These are phyloP conservation scores for Geranomyces variabilis DNA, from an alignment of 192 early-diverging fungal genomes.

Conservation along the genomic window DNA sequence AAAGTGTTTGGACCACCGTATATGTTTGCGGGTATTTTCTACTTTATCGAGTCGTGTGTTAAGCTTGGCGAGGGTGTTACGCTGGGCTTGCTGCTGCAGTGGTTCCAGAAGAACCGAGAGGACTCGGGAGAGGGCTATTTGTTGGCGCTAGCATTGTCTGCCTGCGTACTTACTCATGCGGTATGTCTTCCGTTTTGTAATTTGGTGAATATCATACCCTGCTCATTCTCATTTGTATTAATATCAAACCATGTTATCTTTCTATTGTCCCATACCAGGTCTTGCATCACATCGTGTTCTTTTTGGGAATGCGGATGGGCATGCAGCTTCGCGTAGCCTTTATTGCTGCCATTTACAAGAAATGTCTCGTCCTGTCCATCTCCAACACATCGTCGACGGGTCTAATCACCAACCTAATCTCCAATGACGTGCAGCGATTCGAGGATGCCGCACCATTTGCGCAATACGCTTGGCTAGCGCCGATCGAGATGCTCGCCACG, in stretches of 20 bases:
- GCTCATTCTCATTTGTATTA: too few relatives aligned
- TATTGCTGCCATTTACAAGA: slow-evolving; percentile 51
- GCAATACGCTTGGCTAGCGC: slow-evolving; percentile 51
- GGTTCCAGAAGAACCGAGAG: slow-evolving; percentile 47
- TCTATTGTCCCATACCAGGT: not conserved
- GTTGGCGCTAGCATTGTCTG: slow-evolving; percentile 34
- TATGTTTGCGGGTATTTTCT: slow-evolving; percentile 34
- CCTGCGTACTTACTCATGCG: slow-evolving; percentile 32
- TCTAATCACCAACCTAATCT: slow-evolving; percentile 51
- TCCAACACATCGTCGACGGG: slow-evolving; percentile 48
- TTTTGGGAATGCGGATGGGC: slow-evolving; percentile 41
- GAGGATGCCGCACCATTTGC: slow-evolving; percentile 50
- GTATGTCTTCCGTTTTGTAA: slow-evolving; percentile 27
- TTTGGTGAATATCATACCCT: slow-evolving; percentile 44
- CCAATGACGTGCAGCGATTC: slow-evolving; percentile 58
- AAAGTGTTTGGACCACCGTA: slow-evolving; percentile 40
- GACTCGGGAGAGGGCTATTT: slow-evolving; percentile 31
- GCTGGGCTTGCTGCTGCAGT: slow-evolving; percentile 46
- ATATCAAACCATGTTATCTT: too few relatives aligned
- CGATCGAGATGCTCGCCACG: slow-evolving; percentile 44
- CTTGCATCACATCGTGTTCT: slow-evolving; percentile 32
- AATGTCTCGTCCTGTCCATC: slow-evolving; percentile 49
- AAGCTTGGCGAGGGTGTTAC: slow-evolving; percentile 43
- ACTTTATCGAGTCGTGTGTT: slow-evolving; percentile 38
- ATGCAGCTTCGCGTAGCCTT: slow-evolving; percentile 53